Evolutionary conservation across 2,329 filamentous ascomycete genomes (phyloP), one percentile per base, ranked within the genome.

Genomic region (Sclerotinia nivalis): DNA sequence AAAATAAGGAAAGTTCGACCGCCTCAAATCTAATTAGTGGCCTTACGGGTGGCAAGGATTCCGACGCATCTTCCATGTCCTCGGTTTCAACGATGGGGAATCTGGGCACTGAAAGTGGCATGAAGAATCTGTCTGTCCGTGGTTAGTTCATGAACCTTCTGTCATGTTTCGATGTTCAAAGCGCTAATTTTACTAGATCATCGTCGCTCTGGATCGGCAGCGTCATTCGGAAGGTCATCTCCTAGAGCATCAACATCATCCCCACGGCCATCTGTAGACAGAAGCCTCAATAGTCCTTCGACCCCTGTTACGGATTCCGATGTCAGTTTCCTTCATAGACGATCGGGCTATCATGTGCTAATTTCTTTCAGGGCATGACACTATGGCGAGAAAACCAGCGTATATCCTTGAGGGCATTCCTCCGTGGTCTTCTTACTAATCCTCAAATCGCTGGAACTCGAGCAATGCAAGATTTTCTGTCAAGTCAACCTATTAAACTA

Each of bases 331-430:
- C 72, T 55, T 70, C 1, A 40, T 60, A 28, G 2, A 20, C 37
- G 15, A 31, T n/a, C 12, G 1, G 8, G 6, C 10, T 34, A 37
- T 22, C 4, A 34, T 20, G 31, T 45, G 34, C 66, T 69, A 64
- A 69, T 28, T 10, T 31, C 9, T 43, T 18, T 22, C 50, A 69
- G 59, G 67, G 84, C 31, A 80, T 92, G 4, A 82, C 88, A 0
- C 83, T 98, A 22, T 94, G 91, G 82, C 88, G 96, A 54, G 96
- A 99, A 82, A 91, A 89, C 74, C 96, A 98, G 80, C 88, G 96
- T 74, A 91, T 98, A 25, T 98, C 95, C 1, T 84, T 99, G 6
- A 88, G 96, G 68, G 94, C 96, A 0, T 98, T 96, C 79, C 82
- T 99, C n/a, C 88, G 96, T 55, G 93, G 90, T 28, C 84, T 98